Evolutionary conservation across 768 basidiomycete genomes (phyloP), one percentile per base, ranked within the genome.

Genomic region (Mycena crocata): DNA sequence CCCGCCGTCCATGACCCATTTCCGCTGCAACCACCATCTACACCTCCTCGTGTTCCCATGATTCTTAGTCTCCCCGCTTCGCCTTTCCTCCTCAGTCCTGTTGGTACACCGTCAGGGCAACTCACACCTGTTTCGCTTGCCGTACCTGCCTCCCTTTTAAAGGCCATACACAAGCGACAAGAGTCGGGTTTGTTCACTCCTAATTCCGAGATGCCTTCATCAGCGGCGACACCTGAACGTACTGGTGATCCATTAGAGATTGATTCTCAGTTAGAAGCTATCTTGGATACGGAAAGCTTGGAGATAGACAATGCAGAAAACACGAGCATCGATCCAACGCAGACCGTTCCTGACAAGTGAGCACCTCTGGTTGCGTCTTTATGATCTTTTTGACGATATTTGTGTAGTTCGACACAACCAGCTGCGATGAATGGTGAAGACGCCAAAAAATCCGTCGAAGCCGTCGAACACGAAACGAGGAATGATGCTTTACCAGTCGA

Each of bases 151-250:
- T 66, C 71, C 23, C 50, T 75, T 7, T 49, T 79, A 56, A 72
- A 74, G 40, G 71, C 64, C 19, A 55, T 76, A 23, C 70, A 70
- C 24, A 56, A 28, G 42, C 60, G 66, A 55, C 62, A 68, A n/a
- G 52, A 66, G 14, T 80, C 79, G 55, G 77, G 81, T 19, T 73
- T 84, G 66, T 84, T 84, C 71, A 82, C 81, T 0, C 81, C 83
- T 34, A 58, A 69, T 35, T 52, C 62, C 10, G 62, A 49, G 26
- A 34, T 10, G 30, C 73, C 69, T 45, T 57, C 57, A 13, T 64
- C 64, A 10, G 40, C 32, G 5, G 46, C 74, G 21, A 66, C 62
- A 30, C 59, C 62, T 24, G 48, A 60, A 0, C 23, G 46, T 23
- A 40, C 40, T 62, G 48, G 37, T 31, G 9, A 23, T 26, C 7